Percentiles rank a stretch among this genome's conserved stretches.
phyloP scores from a whole-genome alignment of 495 filamentous ascomycete genomes.

The Annulohypoxylon bovei region DNA sequence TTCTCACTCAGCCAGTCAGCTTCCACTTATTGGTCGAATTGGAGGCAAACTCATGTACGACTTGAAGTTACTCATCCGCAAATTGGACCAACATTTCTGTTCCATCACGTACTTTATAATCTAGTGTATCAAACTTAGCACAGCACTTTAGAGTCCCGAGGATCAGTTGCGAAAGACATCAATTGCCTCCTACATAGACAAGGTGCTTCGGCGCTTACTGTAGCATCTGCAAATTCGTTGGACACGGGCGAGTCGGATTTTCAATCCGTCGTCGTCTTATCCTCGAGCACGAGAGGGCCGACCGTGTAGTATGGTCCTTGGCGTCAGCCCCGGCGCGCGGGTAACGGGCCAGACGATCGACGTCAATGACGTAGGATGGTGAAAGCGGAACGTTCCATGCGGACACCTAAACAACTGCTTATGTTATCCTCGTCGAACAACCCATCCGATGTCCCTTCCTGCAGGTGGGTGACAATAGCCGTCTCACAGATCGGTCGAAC shows the following conservation, averaged over 20 bases:
- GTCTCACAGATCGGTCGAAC: constrained; percentile 37
- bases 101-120: constrained; percentile 5
- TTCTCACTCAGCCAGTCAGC: background rate
- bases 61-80: background rate
- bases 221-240: constrained; percentile 5
- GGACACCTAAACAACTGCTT: constrained; percentile 9
- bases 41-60: background rate
- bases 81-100: background rate
- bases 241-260: background rate
- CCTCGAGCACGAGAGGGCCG: background rate
- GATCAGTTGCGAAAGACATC: background rate
- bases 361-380: constrained; percentile 24
- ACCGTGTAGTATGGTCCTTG: constrained; percentile 19
- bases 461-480: constrained; percentile 19
- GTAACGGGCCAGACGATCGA: constrained; percentile 30
- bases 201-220: constrained; percentile 21
- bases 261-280: constrained; percentile 18
- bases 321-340: constrained; percentile 15
- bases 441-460: constrained; percentile 34
- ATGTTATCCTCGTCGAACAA: constrained; percentile 16
- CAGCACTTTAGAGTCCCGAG: background rate
- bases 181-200: background rate
- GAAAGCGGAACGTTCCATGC: constrained; percentile 22
- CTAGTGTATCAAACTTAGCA: constrained; percentile 11
- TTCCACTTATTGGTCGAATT: background rate